Base-by-base conservation (phyloP, 2,329 filamentous ascomycete genomes). In the Grosmannia clavigera region DNA sequence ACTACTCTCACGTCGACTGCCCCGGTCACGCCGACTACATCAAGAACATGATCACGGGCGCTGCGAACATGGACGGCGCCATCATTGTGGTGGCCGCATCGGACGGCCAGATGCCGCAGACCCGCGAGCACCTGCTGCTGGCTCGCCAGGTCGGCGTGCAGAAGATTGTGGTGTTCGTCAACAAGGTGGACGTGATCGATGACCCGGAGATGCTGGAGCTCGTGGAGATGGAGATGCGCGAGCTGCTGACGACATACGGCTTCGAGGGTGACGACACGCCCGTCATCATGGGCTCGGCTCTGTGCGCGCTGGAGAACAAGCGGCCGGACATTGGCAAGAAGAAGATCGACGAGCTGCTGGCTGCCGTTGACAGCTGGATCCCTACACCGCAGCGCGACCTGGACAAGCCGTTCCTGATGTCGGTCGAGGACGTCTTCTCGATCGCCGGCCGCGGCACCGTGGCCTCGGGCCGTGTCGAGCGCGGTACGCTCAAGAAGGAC, bases 31-130 rank as follows among this genome's bases (percentile, higher is more conserved):
- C 94, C 77, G 94, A 99, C 90, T 99, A 99, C 83, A 97, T 99
- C 81, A 99, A 99, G 85, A 99, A 99, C 87, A 99, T 99, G 94
- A 99, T 99, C 76, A 99, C 94, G 67, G 94, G 94, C 85, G 92
- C 94, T 65, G 92, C 95, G 70, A 95, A 91, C 81, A 99, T 99
- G 94, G 94, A 99, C 70, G 94, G 94, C 70, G 92, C 94, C 70
- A 92, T 99, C 73, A 96, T 99, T 70, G 94, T 99, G 67, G 95
- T 99, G 69, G 95, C 95, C 68, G 94, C 94, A 68, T 96, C 91
- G 46, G 94, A 99, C 73, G 94, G 94, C 73, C 95, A 99, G 80
- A 99, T 99, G 94, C 94, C 94, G 70, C 95, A 99, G 84, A 99
- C 94, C 67, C 85, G 94, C 77, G 94, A 99, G 80, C 94, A 99